A percentile compares a stretch with the other conserved stretches of the same genome.
These are phyloP conservation scores for Candida koratica DNA, from an alignment of 805 yeast genomes.

Conservation along the genomic window DNA sequence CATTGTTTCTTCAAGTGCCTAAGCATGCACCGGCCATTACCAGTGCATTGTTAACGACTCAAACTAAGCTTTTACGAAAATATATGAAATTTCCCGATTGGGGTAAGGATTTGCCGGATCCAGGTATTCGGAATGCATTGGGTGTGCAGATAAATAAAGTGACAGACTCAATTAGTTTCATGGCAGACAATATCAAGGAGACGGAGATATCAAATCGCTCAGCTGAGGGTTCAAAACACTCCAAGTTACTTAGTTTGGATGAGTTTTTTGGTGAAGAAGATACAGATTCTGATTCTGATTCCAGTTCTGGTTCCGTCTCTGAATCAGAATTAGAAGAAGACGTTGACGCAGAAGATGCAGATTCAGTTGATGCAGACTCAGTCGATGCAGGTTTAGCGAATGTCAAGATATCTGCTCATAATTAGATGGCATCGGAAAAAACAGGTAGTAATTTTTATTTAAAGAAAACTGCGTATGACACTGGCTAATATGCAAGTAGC, in stretches of 20 bases:
- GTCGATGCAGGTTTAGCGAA: no score
- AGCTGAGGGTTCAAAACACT: conserved; percentile 21
- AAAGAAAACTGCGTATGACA: no score
- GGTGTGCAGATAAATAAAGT: conserved; percentile 17
- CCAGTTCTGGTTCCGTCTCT: conserved; percentile 5
- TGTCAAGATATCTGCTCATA: no score
- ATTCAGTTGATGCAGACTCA: conserved; percentile 4
- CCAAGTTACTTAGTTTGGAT: conserved; percentile 73
- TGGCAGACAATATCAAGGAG: conserved; percentile 17
- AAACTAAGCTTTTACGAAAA: conserved; percentile 12
- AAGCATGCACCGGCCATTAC: conserved; percentile 58
- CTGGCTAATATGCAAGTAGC: no score
- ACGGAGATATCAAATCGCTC: conserved; percentile 23
- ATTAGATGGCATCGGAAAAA: no score
- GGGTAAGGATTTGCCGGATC: conserved; percentile 37
- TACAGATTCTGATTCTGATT: conserved; percentile 3
- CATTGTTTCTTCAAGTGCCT: conserved; percentile 70
- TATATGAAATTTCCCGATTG: conserved; percentile 41
- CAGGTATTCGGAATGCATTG: conserved; percentile 28
- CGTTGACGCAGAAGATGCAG: conserved; percentile 1
- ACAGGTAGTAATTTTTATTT: no score
- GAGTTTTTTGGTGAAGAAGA: conserved; percentile 61
- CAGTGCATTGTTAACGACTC: conserved; percentile 1
- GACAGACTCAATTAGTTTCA: conserved; percentile 13
- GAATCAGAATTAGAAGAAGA: conserved; percentile 14